Conservation (phyloP, 352 stramenopile genomes). For the Ochromonadaceae sp. region DNA sequence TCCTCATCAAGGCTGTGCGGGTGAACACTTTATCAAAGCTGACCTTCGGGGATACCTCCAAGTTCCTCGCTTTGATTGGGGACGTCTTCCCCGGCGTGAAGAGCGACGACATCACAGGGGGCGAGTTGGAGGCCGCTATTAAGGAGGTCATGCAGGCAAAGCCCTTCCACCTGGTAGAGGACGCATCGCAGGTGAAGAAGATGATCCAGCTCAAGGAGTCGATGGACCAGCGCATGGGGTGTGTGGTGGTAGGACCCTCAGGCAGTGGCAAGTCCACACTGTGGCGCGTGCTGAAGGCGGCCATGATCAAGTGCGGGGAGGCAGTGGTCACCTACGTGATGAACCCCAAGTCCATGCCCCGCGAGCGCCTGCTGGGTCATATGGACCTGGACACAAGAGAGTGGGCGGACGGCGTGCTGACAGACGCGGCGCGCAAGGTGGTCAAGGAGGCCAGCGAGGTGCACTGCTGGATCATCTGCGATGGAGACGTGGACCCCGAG, state of each 20-base stretch:
- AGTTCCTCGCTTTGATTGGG: conserved; percentile 71
- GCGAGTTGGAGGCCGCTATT: conserved; percentile 63
- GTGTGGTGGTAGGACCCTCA: conserved; percentile 74
- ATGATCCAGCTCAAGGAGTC: conserved; percentile 88
- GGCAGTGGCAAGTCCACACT: conserved; percentile 80
- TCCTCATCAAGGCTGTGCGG: conserved; percentile 82
- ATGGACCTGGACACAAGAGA: conserved; percentile 88
- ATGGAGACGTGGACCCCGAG: conserved; percentile 85
- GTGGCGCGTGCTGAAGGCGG: conserved; percentile 73
- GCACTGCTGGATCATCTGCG: conserved; percentile 82
- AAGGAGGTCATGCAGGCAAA: conserved; percentile 65
- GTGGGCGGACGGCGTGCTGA: conserved; percentile 85
- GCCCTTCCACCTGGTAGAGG: conserved; percentile 59
- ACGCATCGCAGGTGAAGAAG: conserved; percentile 75
- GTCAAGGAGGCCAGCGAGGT: conserved; percentile 67
- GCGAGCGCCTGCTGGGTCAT: conserved; percentile 63
- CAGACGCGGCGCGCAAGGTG: conserved; percentile 64
- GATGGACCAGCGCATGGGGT: conserved; percentile 82
- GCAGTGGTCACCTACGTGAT: conserved; percentile 80
- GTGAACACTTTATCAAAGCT: conserved; percentile 90
- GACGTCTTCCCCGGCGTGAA: conserved; percentile 77
- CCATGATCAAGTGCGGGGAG: conserved; percentile 56
- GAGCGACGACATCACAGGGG: conserved; percentile 54
- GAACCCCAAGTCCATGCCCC: conserved; percentile 87
- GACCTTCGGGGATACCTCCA: conserved; percentile 66